A percentile compares a stretch with the other conserved stretches of the same genome.
Evolutionary conservation across 441 rosid genomes (phyloP).

Genomic region (Brassica hybrid): DNA sequence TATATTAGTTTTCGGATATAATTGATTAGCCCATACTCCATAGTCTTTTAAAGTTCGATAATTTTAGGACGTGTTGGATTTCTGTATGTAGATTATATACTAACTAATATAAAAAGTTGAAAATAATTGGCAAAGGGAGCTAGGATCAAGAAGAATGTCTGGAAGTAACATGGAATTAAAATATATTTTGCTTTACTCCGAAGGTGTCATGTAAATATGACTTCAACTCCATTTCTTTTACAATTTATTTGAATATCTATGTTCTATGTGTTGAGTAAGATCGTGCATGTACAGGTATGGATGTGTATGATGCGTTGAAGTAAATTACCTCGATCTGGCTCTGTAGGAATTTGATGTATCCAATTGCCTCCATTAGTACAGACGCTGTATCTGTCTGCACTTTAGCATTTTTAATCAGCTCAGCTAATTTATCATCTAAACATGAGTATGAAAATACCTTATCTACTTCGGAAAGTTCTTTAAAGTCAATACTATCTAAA

Average conservation of each 20-base stretch:
- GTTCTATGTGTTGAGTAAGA: not conserved
- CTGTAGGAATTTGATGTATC: constrained; percentile 92
- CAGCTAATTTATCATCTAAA: not conserved
- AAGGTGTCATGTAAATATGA: constrained; percentile 1
- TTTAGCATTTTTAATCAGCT: constrained; percentile 25
- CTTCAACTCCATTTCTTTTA: constrained; percentile 5
- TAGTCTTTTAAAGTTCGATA: constrained; percentile 6
- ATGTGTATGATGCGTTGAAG: constrained; percentile 41
- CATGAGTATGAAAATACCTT: not conserved
- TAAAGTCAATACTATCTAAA: not conserved
- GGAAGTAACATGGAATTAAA: constrained; percentile 14
- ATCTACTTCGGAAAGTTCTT: constrained; percentile 15
- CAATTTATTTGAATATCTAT: not conserved
- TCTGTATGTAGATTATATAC: not conserved
- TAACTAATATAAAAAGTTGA: constrained; percentile 22
- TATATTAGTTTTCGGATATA: constrained; percentile 4
- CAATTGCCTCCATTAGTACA: constrained; percentile 94
- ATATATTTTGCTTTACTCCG: not conserved
- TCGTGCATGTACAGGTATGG: too few relatives aligned
- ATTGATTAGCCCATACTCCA: constrained; percentile 21
- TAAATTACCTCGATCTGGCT: constrained; percentile 84
- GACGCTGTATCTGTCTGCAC: constrained; percentile 97
- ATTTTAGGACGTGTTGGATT: constrained; percentile 12
- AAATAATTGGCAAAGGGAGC: constrained; percentile 24
- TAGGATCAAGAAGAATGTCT: constrained; percentile 33